These are phyloP conservation scores for Aspergillus novoparasiticus DNA, from an alignment of 2,329 filamentous ascomycete species.

Conservation along the genomic window DNA sequence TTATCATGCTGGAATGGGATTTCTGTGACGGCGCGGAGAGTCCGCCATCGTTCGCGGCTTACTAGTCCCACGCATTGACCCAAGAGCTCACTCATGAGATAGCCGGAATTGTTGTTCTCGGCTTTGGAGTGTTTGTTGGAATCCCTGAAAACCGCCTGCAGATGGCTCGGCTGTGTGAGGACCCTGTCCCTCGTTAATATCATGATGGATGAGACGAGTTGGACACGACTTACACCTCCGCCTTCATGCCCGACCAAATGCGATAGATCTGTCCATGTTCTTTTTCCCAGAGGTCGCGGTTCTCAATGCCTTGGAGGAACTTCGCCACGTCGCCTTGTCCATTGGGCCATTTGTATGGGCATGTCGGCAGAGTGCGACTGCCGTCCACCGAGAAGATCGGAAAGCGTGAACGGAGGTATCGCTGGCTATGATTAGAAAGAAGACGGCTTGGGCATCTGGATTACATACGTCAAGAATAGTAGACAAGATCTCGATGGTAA, in stretches of 20 bases:
- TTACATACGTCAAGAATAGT: no score
- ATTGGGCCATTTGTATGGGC: conserved; percentile 32
- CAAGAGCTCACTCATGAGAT: conserved; percentile 42
- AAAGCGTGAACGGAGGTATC: conserved; percentile 6
- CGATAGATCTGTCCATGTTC: conserved; percentile 41
- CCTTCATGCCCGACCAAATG: conserved; percentile 42
- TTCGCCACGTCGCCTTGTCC: conserved; percentile 43
- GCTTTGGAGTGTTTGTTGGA: conserved; percentile 50
- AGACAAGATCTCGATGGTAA: no score
- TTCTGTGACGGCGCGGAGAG: conserved; percentile 5
- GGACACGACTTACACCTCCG: conserved; percentile 42
- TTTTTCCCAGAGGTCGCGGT: conserved; percentile 35
- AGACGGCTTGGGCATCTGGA: neutral
- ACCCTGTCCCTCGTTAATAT: conserved; percentile 31
- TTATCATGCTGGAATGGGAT: conserved; percentile 2
- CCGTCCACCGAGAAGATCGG: conserved; percentile 8
- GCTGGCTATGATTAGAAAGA: neutral
- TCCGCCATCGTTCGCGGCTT: conserved; percentile 26
- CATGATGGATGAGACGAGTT: neutral
- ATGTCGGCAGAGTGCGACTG: conserved; percentile 7
- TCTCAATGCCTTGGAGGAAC: conserved; percentile 41
- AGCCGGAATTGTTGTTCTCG: conserved; percentile 45
- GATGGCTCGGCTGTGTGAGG: conserved; percentile 36
- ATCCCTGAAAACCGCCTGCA: conserved; percentile 45
- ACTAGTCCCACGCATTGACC: conserved; percentile 49